Percentiles rank a stretch among this genome's conserved stretches.
Conservation (phyloP, 2,329 filamentous ascomycete species). For the Tolypocladium album region DNA sequence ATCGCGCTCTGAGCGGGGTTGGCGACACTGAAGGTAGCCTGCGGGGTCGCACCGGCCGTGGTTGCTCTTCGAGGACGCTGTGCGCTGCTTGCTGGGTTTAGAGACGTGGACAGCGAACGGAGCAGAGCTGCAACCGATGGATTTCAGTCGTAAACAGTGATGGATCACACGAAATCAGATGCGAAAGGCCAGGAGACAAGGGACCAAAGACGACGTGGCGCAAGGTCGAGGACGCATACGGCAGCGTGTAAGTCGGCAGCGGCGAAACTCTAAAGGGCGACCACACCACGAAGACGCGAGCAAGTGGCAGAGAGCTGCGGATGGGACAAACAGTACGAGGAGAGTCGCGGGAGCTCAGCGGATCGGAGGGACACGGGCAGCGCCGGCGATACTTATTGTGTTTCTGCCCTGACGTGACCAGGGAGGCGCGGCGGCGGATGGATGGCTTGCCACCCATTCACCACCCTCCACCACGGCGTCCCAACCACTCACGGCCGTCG, state of each 20-base stretch:
- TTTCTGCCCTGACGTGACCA: neutral
- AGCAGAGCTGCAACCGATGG: neutral
- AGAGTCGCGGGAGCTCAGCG: neutral
- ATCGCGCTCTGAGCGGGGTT: neutral
- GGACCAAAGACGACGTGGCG: neutral
- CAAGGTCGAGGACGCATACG: neutral
- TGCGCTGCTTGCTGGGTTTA: neutral
- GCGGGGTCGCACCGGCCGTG: constrained; percentile 2
- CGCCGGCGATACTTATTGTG: constrained; percentile 1
- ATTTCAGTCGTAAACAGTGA: neutral
- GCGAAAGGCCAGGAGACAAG: neutral
- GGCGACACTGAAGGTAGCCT: neutral
- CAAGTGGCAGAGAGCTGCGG: neutral
- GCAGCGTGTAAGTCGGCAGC: neutral
- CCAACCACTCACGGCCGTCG: neutral
- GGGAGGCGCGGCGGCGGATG: neutral
- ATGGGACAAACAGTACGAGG: neutral
- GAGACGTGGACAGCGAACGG: neutral
- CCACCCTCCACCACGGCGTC: constrained; percentile 1
- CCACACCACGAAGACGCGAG: neutral
- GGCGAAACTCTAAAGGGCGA: neutral
- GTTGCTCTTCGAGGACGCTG: neutral
- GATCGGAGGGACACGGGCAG: neutral
- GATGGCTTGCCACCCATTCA: neutral
- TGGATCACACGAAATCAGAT: neutral